phyloP scores from a whole-genome alignment of 352 stramenopile species.

The Phytopythium oedochilum region DNA sequence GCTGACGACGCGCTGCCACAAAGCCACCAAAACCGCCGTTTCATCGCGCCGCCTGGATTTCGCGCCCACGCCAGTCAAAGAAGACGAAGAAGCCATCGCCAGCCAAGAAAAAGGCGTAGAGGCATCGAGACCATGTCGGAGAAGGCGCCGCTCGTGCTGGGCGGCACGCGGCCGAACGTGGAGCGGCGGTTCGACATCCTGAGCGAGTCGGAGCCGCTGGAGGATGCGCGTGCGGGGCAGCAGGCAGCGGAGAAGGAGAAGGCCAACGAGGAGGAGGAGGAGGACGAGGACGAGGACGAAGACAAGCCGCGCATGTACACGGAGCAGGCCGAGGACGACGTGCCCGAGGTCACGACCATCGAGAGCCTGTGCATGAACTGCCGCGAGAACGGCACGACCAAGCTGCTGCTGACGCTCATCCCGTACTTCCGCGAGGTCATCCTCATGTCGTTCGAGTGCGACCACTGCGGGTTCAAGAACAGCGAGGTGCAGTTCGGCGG shows the following conservation, averaged over 20 bases:
- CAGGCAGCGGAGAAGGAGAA: not conserved
- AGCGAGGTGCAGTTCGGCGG: conserved; percentile 69
- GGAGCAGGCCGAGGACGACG: conserved; percentile 43
- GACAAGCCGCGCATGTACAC: conserved; percentile 29
- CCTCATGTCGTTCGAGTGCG: conserved; percentile 91
- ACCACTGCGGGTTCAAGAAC: conserved; percentile 82
- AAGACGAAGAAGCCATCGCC: conserved; percentile 5
- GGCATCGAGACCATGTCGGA: conserved; percentile 35
- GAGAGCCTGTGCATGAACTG: conserved; percentile 91
- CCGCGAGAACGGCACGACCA: conserved; percentile 78
- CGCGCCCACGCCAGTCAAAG: not conserved
- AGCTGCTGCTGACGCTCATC: conserved; percentile 90
- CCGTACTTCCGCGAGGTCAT: conserved; percentile 95
- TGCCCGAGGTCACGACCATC: conserved; percentile 54
- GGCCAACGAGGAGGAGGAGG: not conserved
- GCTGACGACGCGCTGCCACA: too few species aligned
- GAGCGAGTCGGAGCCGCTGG: conserved; percentile 14
- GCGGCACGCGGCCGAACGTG: conserved; percentile 52
- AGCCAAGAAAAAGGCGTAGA: not conserved
- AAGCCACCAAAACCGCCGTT: too few species aligned
- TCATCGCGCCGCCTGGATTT: too few species aligned
- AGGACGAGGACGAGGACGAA: conserved; percentile 8
- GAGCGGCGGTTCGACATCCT: conserved; percentile 48
- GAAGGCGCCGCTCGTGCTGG: conserved; percentile 51
- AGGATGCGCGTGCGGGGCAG: conserved; percentile 1